Base-by-base conservation (phyloP, 2,329 filamentous ascomycete genomes). In the Chrysosporium queenslandicum region DNA sequence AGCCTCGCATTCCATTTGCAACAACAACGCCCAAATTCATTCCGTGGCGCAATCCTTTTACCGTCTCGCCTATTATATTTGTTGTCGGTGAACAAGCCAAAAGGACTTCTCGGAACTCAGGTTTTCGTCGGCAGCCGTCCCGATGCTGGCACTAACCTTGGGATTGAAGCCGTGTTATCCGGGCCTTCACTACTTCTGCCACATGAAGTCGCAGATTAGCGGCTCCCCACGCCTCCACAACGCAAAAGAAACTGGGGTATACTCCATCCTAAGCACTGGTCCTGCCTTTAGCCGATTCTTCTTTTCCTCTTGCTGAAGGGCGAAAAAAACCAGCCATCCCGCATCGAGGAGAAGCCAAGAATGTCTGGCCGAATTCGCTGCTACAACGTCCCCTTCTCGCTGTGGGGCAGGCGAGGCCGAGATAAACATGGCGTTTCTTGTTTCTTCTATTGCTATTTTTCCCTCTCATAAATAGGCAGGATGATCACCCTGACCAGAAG, bases 151-250 rank as follows among this genome's bases (percentile, higher is more conserved):
- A 29, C 27, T 29, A 29, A 9, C 18, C 37, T 12, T 21, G 16
- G n/a, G 18, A n/a, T 2, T 43, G 40, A 43, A 43, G 40, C 40
- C 40, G 40, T 43, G 40, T 43, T 43, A 43, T 43, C 40, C 40
- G 40, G 16, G 8, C 40, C 3, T 18, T 25, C 40, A 14, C 21
- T 16, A 2, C 3, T 8, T 27, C 7, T 43, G 8, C 23, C 23
- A 4, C 5, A 43, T 29, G 2, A 16, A n/a, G 3, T 25, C 2
- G 3, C 9, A 2, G 20, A 12, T 23, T 41, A 25, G 39, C 39
- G 20, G 20, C 14, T 43, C 40, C 23, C 21, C 40, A 43, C 40
- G 18, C 39, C 8, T 12, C 12, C 20, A 29, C 32, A 34, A n/a
- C 32, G 14, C 32, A 12, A 34, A 2, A 18, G 14, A 43, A 43